Evolutionary conservation across 1,284 basidiomycete genomes (phyloP).

Genomic region (Ceratobasidium sp.): DNA sequence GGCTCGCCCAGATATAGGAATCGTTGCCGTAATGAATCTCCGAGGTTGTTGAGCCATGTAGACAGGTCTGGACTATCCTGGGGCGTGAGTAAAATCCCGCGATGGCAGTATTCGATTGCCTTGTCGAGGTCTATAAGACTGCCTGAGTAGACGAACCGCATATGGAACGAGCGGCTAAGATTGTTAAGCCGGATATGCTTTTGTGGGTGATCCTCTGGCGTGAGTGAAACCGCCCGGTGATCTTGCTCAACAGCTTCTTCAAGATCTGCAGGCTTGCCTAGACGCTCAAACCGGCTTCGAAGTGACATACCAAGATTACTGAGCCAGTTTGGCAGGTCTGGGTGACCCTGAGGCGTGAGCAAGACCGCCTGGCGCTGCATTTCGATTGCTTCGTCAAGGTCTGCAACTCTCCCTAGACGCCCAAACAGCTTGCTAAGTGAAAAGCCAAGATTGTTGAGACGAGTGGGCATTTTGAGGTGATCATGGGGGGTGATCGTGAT

Average conservation of each 20-base stretch:
- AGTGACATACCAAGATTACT: constrained; percentile 1
- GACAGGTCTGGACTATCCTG: neutral
- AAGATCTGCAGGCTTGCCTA: neutral
- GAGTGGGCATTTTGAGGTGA: too few relatives aligned
- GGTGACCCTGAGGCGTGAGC: neutral
- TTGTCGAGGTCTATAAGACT: neutral
- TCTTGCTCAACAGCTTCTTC: neutral
- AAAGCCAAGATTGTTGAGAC: constrained; percentile 17
- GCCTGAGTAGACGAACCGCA: neutral
- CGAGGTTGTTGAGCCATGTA: neutral
- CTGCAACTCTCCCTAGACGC: neutral
- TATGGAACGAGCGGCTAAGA: neutral
- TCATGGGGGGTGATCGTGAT: too few relatives aligned
- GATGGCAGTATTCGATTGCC: neutral
- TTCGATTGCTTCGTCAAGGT: constrained; percentile 17
- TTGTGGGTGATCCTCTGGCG: neutral
- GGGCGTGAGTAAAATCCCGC: neutral
- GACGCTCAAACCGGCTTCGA: neutral
- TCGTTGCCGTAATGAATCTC: neutral
- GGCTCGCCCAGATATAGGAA: neutral
- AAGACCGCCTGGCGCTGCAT: neutral
- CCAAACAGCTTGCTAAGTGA: neutral
- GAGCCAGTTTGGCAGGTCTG: constrained; percentile 1
- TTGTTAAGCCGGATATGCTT: constrained; percentile 1
- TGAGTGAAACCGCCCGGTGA: neutral